These are phyloP conservation scores for Tetracentron sinense DNA, from an alignment of 164 flowering plant species.

Conservation along the genomic window DNA sequence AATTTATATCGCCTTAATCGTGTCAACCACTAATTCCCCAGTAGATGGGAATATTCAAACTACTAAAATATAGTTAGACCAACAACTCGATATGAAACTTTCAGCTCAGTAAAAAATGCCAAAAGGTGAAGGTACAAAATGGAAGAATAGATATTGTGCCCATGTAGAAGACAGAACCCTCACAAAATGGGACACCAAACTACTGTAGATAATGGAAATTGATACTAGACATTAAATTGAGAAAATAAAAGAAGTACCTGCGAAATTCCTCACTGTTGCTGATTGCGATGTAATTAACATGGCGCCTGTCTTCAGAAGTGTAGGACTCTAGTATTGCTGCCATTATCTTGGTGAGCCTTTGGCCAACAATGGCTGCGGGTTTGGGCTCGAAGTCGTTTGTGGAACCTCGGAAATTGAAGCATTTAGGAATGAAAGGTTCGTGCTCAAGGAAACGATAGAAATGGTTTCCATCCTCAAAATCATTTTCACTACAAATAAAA, in stretches of 20 bases:
- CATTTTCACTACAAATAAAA: slow-evolving; percentile 52
- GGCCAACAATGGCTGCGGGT: slow-evolving; percentile 43
- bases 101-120: no score
- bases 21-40: no score
- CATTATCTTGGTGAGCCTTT: slow-evolving; percentile 70
- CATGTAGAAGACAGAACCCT: no score
- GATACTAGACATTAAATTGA: no score
- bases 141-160: no score
- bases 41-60: no score
- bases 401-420: slow-evolving; percentile 69
- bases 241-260: slow-evolving; percentile 39
- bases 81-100: no score
- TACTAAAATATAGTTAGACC: no score
- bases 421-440: slow-evolving; percentile 63
- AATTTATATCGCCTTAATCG: no score
- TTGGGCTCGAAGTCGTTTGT: slow-evolving; percentile 71
- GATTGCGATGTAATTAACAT: slow-evolving; percentile 61
- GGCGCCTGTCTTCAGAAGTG: slow-evolving; percentile 72
- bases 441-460: slow-evolving; percentile 90
- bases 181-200: no score
- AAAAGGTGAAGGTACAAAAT: no score
- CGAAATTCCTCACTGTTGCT: slow-evolving; percentile 90
- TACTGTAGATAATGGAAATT: no score
- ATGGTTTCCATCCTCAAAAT: slow-evolving; percentile 83
- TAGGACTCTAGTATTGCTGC: slow-evolving; percentile 83